A percentile compares a stretch with the other conserved stretches of the same genome.
Conservation (phyloP, 306 rosid genomes). For the Quercus aquifolioides region DNA sequence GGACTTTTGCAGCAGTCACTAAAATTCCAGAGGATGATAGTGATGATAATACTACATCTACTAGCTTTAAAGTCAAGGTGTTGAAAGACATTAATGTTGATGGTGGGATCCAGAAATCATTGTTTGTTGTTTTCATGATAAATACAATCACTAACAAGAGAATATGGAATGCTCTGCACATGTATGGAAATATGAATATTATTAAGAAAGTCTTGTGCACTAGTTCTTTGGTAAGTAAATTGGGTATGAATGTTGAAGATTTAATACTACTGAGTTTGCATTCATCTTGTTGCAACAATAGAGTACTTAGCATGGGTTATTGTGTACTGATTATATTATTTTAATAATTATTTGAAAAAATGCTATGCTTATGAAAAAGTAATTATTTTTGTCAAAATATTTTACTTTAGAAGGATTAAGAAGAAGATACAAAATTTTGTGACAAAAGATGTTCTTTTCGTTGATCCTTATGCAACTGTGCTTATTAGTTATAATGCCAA, state of each 20-base stretch:
- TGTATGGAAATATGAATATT: conserved; percentile 28
- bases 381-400: too few relatives aligned
- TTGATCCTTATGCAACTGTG: background rate
- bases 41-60: conserved; percentile 27
- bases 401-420: too few relatives aligned
- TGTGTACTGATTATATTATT: too few relatives aligned
- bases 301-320: too few relatives aligned
- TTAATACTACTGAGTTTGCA: background rate
- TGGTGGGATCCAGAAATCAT: conserved; percentile 16
- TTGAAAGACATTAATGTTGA: conserved; percentile 26
- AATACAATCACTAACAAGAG: conserved; percentile 46
- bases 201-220: conserved; percentile 35
- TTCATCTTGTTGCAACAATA: background rate
- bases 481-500: background rate
- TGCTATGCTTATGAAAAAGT: too few relatives aligned
- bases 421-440: too few relatives aligned
- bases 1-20: conserved; percentile 46
- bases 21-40: conserved; percentile 29
- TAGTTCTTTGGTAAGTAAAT: conserved; percentile 39
- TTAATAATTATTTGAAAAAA: too few relatives aligned
- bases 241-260: background rate
- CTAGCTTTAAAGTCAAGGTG: conserved; percentile 42
- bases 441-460: too few relatives aligned
- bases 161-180: conserved; percentile 59
- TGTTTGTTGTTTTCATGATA: conserved; percentile 43